Base-by-base conservation (phyloP, 495 filamentous ascomycete species). In the Bacidia rubella region DNA sequence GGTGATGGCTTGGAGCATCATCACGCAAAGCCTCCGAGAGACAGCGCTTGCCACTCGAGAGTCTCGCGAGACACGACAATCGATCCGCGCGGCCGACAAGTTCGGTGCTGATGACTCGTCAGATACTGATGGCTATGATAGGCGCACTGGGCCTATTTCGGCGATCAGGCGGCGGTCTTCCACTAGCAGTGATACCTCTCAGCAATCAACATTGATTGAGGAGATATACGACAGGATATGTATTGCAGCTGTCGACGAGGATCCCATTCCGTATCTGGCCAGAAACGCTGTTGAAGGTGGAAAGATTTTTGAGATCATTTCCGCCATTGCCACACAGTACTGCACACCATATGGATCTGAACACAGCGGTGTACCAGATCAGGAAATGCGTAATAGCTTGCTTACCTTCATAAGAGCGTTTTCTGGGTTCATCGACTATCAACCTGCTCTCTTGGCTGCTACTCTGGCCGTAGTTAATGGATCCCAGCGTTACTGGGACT, bases 1-100 rank as follows among this genome's bases (percentile, higher is more conserved):
- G 22, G 71, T 82, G 22, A 83, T 88, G 50, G 77, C 85, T 9
- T 95, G 87, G 88, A 76, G 80, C 10, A 64, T 88, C 46, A 74
- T 94, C 19, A 65, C 87, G n/a, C 72, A 86, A 56, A 74, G 74
- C 5, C 77, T 88, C 70, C 72, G 74, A 60, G 67, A 81, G 27
- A 68, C 73, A 2, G 82, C 79, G 45, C 67, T 76, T 26, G 68
- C 68, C 42, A 70, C 79, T 35, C 76, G 72, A 43, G 77, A 85
- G 45, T 70, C 66, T 26, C 70, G 76, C 50, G 83, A 85, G 55
- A 49, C 76, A n/a, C 68, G 78, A 40, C 79, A 82, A 56, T 79
- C 79, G 26, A 70, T 80, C 53, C 76, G 69, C 49, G 80, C 82
- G 22, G 73, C 81, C 25, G 74, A 78, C 49, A 68, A 49, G 32